phyloP scores from a whole-genome alignment of 129 eudicot genomes.

The Lactuca saligna region DNA sequence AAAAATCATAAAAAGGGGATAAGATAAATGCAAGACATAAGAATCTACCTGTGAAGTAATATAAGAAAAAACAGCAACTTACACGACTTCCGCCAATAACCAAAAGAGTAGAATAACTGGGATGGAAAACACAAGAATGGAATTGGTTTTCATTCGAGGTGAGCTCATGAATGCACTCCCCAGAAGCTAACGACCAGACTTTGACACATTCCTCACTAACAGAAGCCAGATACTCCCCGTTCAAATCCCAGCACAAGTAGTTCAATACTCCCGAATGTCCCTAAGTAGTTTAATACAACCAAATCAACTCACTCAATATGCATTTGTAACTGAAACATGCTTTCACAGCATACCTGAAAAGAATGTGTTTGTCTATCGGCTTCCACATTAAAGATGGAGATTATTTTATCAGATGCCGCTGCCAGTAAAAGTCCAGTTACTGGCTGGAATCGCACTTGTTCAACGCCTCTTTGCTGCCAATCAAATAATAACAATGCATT shows the following conservation, averaged over 20 bases:
- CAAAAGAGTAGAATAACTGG: conserved; percentile 86
- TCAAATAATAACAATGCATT: background rate
- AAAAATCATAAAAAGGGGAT: background rate
- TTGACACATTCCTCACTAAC: conserved; percentile 82
- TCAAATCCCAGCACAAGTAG: conserved; percentile 91
- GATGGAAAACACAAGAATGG: conserved; percentile 97
- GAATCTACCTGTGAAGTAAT: too few species aligned
- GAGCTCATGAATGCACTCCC: conserved; percentile 89
- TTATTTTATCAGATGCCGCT: conserved; percentile 88
- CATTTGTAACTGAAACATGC: background rate
- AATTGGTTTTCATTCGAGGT: conserved; percentile 81
- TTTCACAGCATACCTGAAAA: conserved; percentile 66
- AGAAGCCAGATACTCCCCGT: conserved; percentile 82
- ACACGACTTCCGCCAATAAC: conserved; percentile 90
- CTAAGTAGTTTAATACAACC: conserved; percentile 20
- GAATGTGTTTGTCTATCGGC: conserved; percentile 77
- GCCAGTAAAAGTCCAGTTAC: conserved; percentile 76
- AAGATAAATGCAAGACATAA: background rate
- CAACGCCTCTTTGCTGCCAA: conserved; percentile 74
- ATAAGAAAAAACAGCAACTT: conserved; percentile 12
- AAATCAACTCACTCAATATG: too few species aligned
- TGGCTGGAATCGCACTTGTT: conserved; percentile 98
- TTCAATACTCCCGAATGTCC: conserved; percentile 75
- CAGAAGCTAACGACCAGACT: conserved; percentile 85
- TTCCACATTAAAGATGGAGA: conserved; percentile 84